Evolutionary conservation across 331 rosid species (phyloP), one percentile per base, ranked within the genome.

Genomic region (Prunus yedoensis): DNA sequence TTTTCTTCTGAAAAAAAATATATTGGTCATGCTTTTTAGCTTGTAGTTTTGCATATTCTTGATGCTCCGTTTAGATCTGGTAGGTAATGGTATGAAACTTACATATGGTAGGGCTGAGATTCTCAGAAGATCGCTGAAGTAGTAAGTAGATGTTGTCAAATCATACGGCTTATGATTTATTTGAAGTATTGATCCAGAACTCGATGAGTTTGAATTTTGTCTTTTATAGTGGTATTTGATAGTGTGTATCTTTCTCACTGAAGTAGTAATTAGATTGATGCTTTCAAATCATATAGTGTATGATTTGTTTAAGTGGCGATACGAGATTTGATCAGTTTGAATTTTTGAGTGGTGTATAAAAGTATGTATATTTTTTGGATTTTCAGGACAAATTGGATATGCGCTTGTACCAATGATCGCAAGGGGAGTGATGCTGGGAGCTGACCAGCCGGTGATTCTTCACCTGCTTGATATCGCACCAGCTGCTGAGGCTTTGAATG

Each of bases 361-460:
- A 41, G 27, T 20, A 4, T 10, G 3, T 38, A 41, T 52, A 15
- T 13, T 30, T 5, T 5, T 35, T 78, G 69, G 49, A 47, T 52
- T 87, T 88, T 18, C 83, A 89, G 91, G 94, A 23, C 96, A 91
- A 88, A 90, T 88, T 35, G 96, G 93, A 52, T 95, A 95, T 84
- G 97, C 97, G 23, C 99, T 95, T 77, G 98, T 92, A 21, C 99
- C 99, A 7, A 95, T 95, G 99, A 88, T 95, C 81, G 97, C 98
- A 41, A 88, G 99, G 84, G 99, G 99, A 85, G 87, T 89, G 78
- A 89, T 93, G 93, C 73, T 93, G 23, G 98, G 98, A 43, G 25
- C 87, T 28, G 90, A 91, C 86, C 98, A 89, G 82, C 98, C 98
- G 18, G 96, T 93, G 64, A 93, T 93, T 78, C 83, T 93, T 66